Evolutionary conservation across 2,329 filamentous ascomycete genomes (phyloP).

Genomic region (Ophiosphaerella narmari): DNA sequence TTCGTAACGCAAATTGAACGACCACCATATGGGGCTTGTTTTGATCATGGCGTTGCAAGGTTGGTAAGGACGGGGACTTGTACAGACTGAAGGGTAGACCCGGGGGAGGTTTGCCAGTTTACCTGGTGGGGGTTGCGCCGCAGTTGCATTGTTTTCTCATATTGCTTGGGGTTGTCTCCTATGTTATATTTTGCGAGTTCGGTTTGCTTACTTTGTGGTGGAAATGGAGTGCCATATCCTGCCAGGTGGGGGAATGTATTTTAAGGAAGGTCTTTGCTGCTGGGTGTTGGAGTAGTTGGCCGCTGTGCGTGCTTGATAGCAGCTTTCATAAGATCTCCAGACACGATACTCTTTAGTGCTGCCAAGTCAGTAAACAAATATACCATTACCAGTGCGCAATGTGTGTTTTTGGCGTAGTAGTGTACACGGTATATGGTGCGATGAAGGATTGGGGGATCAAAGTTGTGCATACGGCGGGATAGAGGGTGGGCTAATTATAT

Average conservation of each 20-base stretch:
- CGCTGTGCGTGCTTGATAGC: conserved; percentile 40
- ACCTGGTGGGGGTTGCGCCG: conserved; percentile 14
- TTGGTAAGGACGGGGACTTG: conserved; percentile 22
- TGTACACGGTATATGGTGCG: background rate
- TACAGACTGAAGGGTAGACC: conserved; percentile 37
- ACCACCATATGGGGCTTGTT: conserved; percentile 37
- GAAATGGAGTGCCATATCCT: conserved; percentile 14
- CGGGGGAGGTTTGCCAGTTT: conserved; percentile 36
- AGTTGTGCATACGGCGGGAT: background rate
- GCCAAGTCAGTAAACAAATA: conserved; percentile 34
- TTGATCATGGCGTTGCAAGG: conserved; percentile 41
- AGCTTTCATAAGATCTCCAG: conserved; percentile 30
- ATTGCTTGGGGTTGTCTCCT: conserved; percentile 10
- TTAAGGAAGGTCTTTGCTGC: conserved; percentile 24
- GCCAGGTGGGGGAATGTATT: conserved; percentile 16
- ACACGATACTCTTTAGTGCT: conserved; percentile 22
- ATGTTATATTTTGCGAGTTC: conserved; percentile 9
- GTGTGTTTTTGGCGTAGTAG: background rate
- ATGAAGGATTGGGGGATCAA: background rate
- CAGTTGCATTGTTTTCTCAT: conserved; percentile 18
- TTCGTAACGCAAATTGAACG: conserved; percentile 46
- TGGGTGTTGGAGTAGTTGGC: conserved; percentile 24
- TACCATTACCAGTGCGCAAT: conserved; percentile 14
- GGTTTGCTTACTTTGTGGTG: conserved; percentile 22
- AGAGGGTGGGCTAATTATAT: background rate